Base-by-base conservation (phyloP, 179 eudicot genomes). In the Spinacia oleracea region DNA sequence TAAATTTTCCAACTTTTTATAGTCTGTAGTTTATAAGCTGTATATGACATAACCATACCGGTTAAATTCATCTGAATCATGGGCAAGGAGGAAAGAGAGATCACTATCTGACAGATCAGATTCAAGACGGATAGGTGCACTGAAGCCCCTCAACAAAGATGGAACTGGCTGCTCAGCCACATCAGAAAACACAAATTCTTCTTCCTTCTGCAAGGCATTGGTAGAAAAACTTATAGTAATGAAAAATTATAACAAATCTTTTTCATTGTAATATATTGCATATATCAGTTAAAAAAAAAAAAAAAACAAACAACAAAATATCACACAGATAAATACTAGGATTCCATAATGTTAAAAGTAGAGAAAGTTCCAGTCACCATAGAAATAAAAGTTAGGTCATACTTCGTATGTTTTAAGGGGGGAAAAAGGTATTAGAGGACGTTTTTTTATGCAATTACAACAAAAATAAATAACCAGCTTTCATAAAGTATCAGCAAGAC, bases 51-150 rank as follows among this genome's bases (percentile, higher is more conserved):
- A 66, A 59, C 72, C 74, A 58, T 91, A 94, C 99, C 98, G 94
- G 86, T 94, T 96, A 80, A 94, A 96, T 85, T 90, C 98, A 85
- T 96, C 98, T 6, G 98, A 92, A 82, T 96, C 99, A 81, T 96
- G 87, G 77, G 98, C 99, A 45, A 96, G 94, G 69, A 96, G 99
- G 89, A 96, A 94, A 82, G 81, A 86, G 62, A 96, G 84, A 85
- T 94, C 97, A 69, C 77, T 83, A 27, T 96, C 96, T 72, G 92
- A 82, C 23, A 92, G 89, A 89, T 94, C 98, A 78, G 98, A 88
- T 73, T 89, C 89, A 16, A 94, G 91, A 64, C 97, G 89, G 72
- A 96, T 87, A 69, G 99, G 99, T 74, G 97, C 94, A 80, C 98
- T 92, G 86, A 86, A 96, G 70, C 97, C 98, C 84, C 98, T 87